Conservation (phyloP, 2,329 filamentous ascomycete genomes). For the Diaporthe longicolla region DNA sequence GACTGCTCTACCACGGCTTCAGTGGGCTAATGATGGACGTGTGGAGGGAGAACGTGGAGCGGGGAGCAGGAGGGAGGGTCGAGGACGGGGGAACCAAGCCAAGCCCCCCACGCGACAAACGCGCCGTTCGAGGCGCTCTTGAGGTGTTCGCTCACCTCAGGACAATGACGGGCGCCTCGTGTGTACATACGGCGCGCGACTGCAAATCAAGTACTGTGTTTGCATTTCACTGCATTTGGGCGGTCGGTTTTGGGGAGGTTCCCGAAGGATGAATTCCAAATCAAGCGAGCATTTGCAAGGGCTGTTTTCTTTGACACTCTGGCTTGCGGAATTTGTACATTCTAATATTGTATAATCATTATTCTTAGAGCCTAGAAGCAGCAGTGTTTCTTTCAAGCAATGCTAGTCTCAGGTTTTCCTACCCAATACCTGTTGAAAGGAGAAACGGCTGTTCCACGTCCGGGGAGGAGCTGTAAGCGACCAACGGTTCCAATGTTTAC, state of each 20-base stretch:
- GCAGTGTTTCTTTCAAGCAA: slow-evolving; percentile 32
- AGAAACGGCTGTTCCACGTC: no score
- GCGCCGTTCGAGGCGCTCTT: slow-evolving; percentile 22
- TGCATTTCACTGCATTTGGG: slow-evolving; percentile 38
- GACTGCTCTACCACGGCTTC: slow-evolving; percentile 24
- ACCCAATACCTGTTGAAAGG: not conserved
- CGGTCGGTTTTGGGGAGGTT: slow-evolving; percentile 21
- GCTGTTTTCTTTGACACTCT: slow-evolving; percentile 40
- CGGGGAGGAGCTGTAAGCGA: no score
- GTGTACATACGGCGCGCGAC: slow-evolving; percentile 31
- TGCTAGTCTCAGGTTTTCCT: slow-evolving; percentile 35
- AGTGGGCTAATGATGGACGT: slow-evolving; percentile 13
- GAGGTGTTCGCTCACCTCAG: not conserved
- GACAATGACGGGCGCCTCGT: slow-evolving; percentile 9
- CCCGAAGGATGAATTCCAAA: slow-evolving; percentile 41
- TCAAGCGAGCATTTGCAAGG: slow-evolving; percentile 41
- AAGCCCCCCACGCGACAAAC: slow-evolving; percentile 16
- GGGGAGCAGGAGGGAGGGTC: slow-evolving; percentile 14
- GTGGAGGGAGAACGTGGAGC: slow-evolving; percentile 13
- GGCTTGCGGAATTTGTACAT: slow-evolving; percentile 52
- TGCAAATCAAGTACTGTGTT: slow-evolving; percentile 35
- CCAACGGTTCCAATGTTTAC: not conserved
- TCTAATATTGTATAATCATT: slow-evolving; percentile 57
- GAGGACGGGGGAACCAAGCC: slow-evolving; percentile 27
- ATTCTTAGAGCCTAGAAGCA: slow-evolving; percentile 44